phyloP scores from a whole-genome alignment of 257 asterid species.

The Solanum medicagineum region DNA sequence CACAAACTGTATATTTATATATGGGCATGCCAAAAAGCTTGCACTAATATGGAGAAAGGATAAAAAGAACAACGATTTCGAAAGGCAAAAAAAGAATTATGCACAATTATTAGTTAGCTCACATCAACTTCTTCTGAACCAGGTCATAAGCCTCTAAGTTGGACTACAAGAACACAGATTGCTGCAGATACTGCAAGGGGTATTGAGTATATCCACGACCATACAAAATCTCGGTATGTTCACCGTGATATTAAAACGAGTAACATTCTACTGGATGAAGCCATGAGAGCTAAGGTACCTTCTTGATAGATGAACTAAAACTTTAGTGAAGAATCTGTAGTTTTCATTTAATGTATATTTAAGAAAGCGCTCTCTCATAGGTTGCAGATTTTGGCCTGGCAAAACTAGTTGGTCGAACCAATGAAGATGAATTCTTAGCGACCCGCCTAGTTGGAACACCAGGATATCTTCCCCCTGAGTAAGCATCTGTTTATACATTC shows the following conservation, averaged over 20 bases:
- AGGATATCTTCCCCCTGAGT: conserved; percentile 94
- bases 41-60: background rate
- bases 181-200: conserved; percentile 77
- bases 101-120: background rate
- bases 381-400: conserved; percentile 91
- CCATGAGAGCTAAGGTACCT: conserved; percentile 74
- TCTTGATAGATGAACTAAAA: background rate
- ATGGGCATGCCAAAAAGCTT: background rate
- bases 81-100: background rate
- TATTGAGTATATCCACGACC: conserved; percentile 81
- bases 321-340: background rate
- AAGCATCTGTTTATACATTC: conserved; percentile 11
- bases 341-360: background rate
- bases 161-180: conserved; percentile 75
- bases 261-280: conserved; percentile 64
- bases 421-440: conserved; percentile 55
- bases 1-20: background rate
- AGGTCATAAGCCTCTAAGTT: conserved; percentile 74
- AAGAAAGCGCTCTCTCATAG: conserved; percentile 11
- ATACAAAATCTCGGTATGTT: conserved; percentile 61
- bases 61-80: background rate
- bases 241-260: conserved; percentile 83
- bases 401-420: conserved; percentile 61
- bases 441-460: conserved; percentile 85
- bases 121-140: conserved; percentile 3